A percentile compares a stretch with the other conserved stretches of the same genome.
Conservation (phyloP, 345 rosid genomes). For the Aethionema arabicum region DNA sequence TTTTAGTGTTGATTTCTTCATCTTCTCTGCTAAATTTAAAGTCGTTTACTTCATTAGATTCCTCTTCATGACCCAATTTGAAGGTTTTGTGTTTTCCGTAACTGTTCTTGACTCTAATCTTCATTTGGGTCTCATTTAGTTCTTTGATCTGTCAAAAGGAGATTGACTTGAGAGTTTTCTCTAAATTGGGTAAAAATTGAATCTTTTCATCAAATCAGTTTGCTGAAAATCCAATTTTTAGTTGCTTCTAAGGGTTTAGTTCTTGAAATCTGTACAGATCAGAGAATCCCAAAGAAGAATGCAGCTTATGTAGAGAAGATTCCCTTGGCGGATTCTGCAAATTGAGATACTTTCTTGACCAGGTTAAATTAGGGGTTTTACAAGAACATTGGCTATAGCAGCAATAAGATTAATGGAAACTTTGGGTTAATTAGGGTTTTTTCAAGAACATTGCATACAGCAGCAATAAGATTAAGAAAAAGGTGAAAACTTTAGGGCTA, state of each 20-base stretch:
- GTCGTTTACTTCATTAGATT: neutral
- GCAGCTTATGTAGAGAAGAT: conserved; percentile 19
- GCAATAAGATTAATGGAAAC: neutral
- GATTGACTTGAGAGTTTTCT: conserved; percentile 22
- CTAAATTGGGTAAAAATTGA: conserved; percentile 8
- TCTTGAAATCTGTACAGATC: conserved; percentile 26
- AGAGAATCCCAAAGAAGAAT: conserved; percentile 30
- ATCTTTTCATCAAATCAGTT: conserved; percentile 15
- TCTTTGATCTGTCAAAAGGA: conserved; percentile 26
- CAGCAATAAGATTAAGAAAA: neutral
- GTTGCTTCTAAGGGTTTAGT: conserved; percentile 20
- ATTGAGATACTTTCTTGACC: neutral
- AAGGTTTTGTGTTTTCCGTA: conserved; percentile 13
- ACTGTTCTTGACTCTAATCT: conserved; percentile 24
- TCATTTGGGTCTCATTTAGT: conserved; percentile 17
- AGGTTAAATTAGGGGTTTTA: neutral
- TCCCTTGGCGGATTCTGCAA: conserved; percentile 4
- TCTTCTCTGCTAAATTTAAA: conserved; percentile 3
- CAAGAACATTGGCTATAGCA: neutral
- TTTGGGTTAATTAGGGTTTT: no score
- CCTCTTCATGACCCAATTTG: neutral
- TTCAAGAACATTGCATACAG: neutral
- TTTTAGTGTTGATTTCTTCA: neutral
- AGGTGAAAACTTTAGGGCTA: no score
- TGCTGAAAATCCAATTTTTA: conserved; percentile 27